Evolutionary conservation across 108 stramenopile genomes (phyloP), one percentile per base, ranked within the genome.

Genomic region (Conticribra weissflogii): DNA sequence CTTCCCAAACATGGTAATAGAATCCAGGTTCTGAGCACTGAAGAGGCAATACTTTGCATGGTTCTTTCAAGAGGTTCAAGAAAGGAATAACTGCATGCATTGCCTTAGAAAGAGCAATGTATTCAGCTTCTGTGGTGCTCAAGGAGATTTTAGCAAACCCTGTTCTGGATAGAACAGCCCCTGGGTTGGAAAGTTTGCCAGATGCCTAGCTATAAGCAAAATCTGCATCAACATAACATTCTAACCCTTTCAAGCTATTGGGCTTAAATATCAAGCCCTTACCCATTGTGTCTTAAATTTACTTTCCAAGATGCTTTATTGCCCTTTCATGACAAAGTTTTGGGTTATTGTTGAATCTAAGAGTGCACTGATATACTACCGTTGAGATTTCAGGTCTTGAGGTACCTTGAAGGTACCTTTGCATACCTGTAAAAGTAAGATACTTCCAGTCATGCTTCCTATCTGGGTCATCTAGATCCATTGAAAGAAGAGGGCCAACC

Each of bases 181-280:
- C 33, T 27, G 1, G 44, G 46, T 32, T 1, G 41, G 34, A 45
- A 41, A 8, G 8, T 17, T 46, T 3, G 24, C n/a, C n/a, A n/a
- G n/a, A n/a, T n/a, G n/a, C n/a, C n/a, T n/a, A n/a, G n/a, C n/a
- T n/a, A n/a, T n/a, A n/a, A n/a, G n/a, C n/a, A n/a, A n/a, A n/a
- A n/a, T n/a, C n/a, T n/a, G n/a, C n/a, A n/a, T n/a, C n/a, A 3
- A 66, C 71, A 59, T 48, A 72, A 25, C 69, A 71, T 55, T 79
- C 58, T 15, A 79, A 31, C 1, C 69, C 65, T 29, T 32, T 47
- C 0, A 21, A 22, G 2, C 27, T 18, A 55, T 71, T 54, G 0
- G 71, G 78, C 17, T 52, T 60, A 24, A 60, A 55, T 5, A 68
- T 50, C 3, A 76, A 30, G 18, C 81, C 81, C n/a, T n/a, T n/a